These are phyloP conservation scores for Phytophthora capsici DNA, from an alignment of 352 stramenopile genomes.

Conservation along the genomic window DNA sequence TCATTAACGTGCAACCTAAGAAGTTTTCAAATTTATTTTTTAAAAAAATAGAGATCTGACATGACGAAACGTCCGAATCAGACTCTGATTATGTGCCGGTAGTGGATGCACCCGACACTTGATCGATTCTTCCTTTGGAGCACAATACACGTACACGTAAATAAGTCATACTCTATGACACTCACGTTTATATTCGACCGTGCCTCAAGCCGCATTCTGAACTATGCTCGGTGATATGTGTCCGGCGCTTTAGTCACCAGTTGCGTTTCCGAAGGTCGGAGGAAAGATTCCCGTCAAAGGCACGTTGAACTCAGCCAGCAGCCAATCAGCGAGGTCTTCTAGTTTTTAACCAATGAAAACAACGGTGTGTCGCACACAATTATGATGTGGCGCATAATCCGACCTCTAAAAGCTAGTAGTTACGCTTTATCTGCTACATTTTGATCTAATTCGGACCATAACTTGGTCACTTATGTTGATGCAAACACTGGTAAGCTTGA, in stretches of 20 bases:
- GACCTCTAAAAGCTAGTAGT: neutral
- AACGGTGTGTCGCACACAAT: neutral
- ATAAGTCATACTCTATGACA: neutral
- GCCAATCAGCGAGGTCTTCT: neutral
- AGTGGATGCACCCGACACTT: too few relatives aligned
- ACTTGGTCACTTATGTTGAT: constrained; percentile 30
- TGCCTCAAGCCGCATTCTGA: neutral
- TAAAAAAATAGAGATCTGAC: too few relatives aligned
- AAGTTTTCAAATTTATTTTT: too few relatives aligned
- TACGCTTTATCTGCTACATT: neutral
- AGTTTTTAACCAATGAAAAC: constrained; percentile 2
- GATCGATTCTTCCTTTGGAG: too few relatives aligned
- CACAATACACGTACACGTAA: neutral
- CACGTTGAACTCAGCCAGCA: constrained; percentile 14
- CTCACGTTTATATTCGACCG: neutral
- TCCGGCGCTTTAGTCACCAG: neutral
- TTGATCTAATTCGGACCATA: neutral
- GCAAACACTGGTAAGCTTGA: constrained; percentile 19
- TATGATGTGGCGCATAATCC: constrained; percentile 8
- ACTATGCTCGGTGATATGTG: neutral
- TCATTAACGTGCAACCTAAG: too few relatives aligned
- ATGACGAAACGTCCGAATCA: too few relatives aligned
- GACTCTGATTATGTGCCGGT: too few relatives aligned
- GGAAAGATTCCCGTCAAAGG: constrained; percentile 4
- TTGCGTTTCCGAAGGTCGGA: constrained; percentile 22